These are phyloP conservation scores for Candida glaebosa DNA, from an alignment of 805 yeast genomes.

Conservation along the genomic window DNA sequence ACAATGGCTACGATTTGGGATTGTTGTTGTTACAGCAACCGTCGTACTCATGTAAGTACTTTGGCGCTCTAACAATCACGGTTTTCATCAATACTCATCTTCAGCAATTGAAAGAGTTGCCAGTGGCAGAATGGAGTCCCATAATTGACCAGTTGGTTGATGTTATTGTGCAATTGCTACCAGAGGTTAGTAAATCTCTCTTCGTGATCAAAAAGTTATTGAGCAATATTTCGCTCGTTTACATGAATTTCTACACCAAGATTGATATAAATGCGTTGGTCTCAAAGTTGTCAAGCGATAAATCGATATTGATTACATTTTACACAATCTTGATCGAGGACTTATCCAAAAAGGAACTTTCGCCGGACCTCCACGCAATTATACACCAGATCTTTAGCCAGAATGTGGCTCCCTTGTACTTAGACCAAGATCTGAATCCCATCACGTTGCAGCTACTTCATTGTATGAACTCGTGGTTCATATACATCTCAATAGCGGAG, in stretches of 20 bases:
- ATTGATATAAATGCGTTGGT: slow-evolving; percentile 30
- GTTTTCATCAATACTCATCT: slow-evolving; percentile 47
- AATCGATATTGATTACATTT: slow-evolving; percentile 25
- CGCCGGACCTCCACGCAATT: slow-evolving; percentile 30
- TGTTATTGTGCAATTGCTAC: slow-evolving; percentile 4
- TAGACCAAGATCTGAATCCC: not conserved
- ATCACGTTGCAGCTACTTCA: slow-evolving; percentile 13
- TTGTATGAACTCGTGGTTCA: slow-evolving; percentile 34
- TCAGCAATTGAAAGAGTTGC: slow-evolving; percentile 3
- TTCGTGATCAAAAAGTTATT: slow-evolving; percentile 58
- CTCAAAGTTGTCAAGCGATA: slow-evolving; percentile 9
- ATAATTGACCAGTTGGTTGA: slow-evolving; percentile 9
- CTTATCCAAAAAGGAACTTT: slow-evolving; percentile 30
- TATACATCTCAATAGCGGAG: slow-evolving; percentile 35
- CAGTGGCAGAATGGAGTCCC: slow-evolving; percentile 12
- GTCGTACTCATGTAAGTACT: slow-evolving; percentile 56
- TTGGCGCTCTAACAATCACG: slow-evolving; percentile 78
- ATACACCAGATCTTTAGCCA: slow-evolving; percentile 34
- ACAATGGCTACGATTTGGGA: slow-evolving; percentile 57
- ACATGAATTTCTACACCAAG: slow-evolving; percentile 38
- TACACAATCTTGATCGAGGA: slow-evolving; percentile 53
- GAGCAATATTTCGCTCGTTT: slow-evolving; percentile 51
- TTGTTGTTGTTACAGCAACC: slow-evolving; percentile 41
- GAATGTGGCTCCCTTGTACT: slow-evolving; percentile 6
- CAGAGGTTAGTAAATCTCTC: slow-evolving; percentile 10